Evolutionary conservation across 352 stramenopile genomes (phyloP), one percentile per base, ranked within the genome.

Genomic region (Pythium aquatile): DNA sequence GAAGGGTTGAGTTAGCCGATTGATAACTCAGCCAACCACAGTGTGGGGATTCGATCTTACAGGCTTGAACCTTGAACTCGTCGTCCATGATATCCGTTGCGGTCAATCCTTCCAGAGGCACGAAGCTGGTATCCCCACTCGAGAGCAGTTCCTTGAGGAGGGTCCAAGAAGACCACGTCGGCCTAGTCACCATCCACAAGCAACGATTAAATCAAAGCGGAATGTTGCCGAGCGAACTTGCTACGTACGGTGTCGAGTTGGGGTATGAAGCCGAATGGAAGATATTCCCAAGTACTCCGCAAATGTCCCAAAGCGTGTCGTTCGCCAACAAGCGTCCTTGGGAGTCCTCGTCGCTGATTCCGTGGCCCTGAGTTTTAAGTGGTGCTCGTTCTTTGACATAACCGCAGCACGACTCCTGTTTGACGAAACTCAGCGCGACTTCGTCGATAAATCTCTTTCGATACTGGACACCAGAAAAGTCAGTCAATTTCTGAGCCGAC

Each of bases 231-330:
- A 42, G 11, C 0, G 20, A 24, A 42, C 35, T 2, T 42, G n/a
- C 44, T 30, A 30, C n/a, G 44, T 51, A 51, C 17, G n/a, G 44
- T 24, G 20, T 51, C 2, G 44, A 5, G 20, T 29, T 51, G 3
- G 44, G 17, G 11, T 28, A 47, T 29, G n/a, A 47, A 33, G 42
- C 48, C 35, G 58, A 35, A 13, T 42, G 28, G 58, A 66, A 53
- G 0, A 70, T n/a, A 30, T 46, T 32, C 2, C 14, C 35, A 16
- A 70, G 39, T n/a, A 62, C 10, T 5, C 52, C 61, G 17, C 42
- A 63, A 10, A 70, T 33, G 26, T 70, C 64, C 64, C 64, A 70
- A 2, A 70, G n/a, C 13, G 58, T 48, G 39, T 70, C 64, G 14
- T 59, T 48, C n/a, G 64, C 64, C 35, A 70, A 46, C 9, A 70